phyloP scores from a whole-genome alignment of 129 eudicot genomes.

The Tanacetum coccineum region DNA sequence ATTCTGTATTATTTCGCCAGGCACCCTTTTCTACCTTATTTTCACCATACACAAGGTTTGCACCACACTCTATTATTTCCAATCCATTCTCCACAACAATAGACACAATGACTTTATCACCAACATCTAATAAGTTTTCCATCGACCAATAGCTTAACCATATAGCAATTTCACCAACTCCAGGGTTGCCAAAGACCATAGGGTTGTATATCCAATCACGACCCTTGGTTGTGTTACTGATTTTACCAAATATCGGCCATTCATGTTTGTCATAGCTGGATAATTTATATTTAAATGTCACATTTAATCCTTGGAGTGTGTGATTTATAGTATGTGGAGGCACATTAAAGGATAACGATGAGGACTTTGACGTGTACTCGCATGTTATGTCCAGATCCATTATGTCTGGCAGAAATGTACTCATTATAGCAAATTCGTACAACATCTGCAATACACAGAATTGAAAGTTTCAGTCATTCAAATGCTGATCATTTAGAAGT shows the following conservation, averaged over 20 bases:
- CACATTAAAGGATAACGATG: conserved; percentile 2
- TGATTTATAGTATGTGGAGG: background rate
- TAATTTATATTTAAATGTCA: background rate
- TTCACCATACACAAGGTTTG: background rate
- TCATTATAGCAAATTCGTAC: background rate
- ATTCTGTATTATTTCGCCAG: background rate
- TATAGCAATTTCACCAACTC: background rate
- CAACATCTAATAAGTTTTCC: background rate
- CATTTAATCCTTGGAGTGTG: background rate
- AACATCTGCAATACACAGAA: background rate
- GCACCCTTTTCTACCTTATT: background rate
- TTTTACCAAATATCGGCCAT: background rate
- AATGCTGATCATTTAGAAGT: background rate
- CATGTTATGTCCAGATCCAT: background rate
- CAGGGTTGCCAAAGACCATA: background rate
- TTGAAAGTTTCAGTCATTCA: background rate
- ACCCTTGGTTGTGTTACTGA: background rate
- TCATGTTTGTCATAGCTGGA: background rate
- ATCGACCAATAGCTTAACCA: conserved; percentile 8
- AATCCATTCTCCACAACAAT: background rate
- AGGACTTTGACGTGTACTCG: background rate
- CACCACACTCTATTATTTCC: background rate
- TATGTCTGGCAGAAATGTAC: conserved; percentile 7
- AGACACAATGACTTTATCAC: background rate
- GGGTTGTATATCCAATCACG: conserved; percentile 4